Evolutionary conservation across 495 filamentous ascomycete genomes (phyloP).

Genomic region (Xylaria grammica): DNA sequence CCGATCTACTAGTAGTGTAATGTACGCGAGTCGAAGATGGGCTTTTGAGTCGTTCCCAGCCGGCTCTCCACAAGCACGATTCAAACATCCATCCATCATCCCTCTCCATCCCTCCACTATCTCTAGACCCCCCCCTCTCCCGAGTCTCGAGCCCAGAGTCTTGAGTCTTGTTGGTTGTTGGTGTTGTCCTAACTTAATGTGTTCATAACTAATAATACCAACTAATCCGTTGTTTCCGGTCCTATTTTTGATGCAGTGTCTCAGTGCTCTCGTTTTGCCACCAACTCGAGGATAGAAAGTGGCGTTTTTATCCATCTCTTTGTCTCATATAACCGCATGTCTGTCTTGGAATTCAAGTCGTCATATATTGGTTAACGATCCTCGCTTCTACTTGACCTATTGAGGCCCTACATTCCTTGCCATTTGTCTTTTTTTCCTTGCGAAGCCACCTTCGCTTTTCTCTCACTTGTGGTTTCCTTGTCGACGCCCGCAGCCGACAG

Average conservation of each 20-base stretch:
- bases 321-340: conserved; percentile 26
- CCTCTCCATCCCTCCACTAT: conserved; percentile 6
- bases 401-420: conserved; percentile 38
- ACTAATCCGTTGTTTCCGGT: conserved; percentile 29
- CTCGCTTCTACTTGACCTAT: conserved; percentile 24
- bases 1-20: not conserved
- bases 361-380: conserved; percentile 27
- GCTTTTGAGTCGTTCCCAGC: conserved; percentile 9
- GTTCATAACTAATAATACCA: conserved; percentile 25
- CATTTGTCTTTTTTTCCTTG: conserved; percentile 17
- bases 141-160: not conserved
- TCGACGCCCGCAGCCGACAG: conserved; percentile 12
- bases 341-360: conserved; percentile 39
- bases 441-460: conserved; percentile 25
- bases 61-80: conserved; percentile 17
- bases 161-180: conserved; percentile 5
- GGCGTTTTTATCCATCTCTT: conserved; percentile 18
- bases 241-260: conserved; percentile 26
- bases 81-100: conserved; percentile 14
- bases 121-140: not conserved
- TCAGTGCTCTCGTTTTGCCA: not conserved
- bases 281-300: conserved; percentile 9
- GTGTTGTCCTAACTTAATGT: conserved; percentile 28
- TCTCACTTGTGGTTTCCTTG: conserved; percentile 17
- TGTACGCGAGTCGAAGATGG: not conserved